These are phyloP conservation scores for Fusarium goolgardi DNA, from an alignment of 2,329 filamentous ascomycete species.

Conservation along the genomic window DNA sequence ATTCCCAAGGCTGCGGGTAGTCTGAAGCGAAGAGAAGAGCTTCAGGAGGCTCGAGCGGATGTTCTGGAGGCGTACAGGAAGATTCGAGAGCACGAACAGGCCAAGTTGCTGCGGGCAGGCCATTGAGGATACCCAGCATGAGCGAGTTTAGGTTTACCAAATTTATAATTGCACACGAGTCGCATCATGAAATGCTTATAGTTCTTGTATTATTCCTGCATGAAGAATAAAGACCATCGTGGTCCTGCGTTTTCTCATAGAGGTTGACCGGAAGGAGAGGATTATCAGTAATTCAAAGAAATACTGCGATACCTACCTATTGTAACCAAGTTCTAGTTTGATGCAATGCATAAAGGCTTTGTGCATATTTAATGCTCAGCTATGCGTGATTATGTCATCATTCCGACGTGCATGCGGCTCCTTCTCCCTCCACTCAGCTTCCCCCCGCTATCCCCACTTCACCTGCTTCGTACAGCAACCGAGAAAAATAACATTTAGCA, in stretches of 20 bases:
- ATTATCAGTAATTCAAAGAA: background rate
- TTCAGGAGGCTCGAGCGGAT: conserved; percentile 52
- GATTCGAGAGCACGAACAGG: conserved; percentile 54
- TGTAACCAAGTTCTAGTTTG: background rate
- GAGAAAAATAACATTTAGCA: conserved; percentile 32
- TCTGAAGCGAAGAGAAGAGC: conserved; percentile 54
- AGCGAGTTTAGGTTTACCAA: conserved; percentile 6
- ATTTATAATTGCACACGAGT: background rate
- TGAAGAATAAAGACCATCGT: background rate
- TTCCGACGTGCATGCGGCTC: conserved; percentile 5
- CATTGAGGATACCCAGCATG: conserved; percentile 13
- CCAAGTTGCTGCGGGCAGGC: conserved; percentile 44
- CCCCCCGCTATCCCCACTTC: conserved; percentile 40
- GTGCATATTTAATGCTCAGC: background rate
- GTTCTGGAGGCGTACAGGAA: conserved; percentile 55
- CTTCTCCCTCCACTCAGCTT: conserved; percentile 21
- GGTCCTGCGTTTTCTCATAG: background rate
- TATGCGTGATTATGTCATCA: conserved; percentile 40
- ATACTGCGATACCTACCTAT: too few relatives aligned
- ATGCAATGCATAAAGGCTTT: background rate
- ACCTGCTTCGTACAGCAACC: conserved; percentile 37
- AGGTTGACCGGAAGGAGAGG: background rate
- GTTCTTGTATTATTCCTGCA: background rate
- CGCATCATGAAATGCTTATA: background rate
- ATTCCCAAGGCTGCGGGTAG: conserved; percentile 56